These are phyloP conservation scores for Saccharum hybrid DNA, from an alignment of 202 grass and related monocot genomes.

Conservation along the genomic window DNA sequence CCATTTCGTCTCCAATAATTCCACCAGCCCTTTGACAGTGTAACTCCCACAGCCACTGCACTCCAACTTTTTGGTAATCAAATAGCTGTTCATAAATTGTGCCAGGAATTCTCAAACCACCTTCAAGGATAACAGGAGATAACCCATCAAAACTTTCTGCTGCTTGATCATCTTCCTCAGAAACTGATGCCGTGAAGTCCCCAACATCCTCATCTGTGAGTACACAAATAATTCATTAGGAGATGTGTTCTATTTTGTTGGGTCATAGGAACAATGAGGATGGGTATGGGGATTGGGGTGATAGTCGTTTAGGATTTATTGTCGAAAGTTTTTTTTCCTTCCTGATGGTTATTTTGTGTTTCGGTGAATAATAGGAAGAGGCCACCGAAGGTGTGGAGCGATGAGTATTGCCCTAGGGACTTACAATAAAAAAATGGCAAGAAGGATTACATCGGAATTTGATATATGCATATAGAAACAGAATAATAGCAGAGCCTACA, in stretches of 20 bases:
- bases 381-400: not conserved
- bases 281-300: not conserved
- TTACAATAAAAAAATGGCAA: not conserved
- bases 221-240: slow-evolving; percentile 4
- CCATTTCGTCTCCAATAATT: slow-evolving; percentile 99
- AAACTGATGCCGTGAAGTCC: slow-evolving; percentile 41
- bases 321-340: not conserved
- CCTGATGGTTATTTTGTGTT: not conserved
- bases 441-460: not conserved
- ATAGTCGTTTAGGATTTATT: not conserved
- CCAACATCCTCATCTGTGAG: slow-evolving; percentile 60
- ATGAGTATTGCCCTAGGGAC: not conserved
- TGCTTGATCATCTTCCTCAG: slow-evolving; percentile 62
- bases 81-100: slow-evolving; percentile 70
- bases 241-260: not conserved
- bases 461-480: not conserved
- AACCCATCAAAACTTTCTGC: slow-evolving; percentile 46
- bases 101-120: slow-evolving; percentile 79
- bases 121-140: slow-evolving; percentile 72
- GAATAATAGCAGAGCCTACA: slow-evolving; percentile 36
- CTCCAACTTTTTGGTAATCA: slow-evolving; percentile 95
- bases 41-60: slow-evolving; percentile 96
- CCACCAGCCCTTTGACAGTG: slow-evolving; percentile 93
- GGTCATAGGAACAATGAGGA: not conserved
- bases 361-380: not conserved